Base-by-base conservation (phyloP, 2,329 filamentous ascomycete genomes). In the Lasiodiplodia hormozganensis region DNA sequence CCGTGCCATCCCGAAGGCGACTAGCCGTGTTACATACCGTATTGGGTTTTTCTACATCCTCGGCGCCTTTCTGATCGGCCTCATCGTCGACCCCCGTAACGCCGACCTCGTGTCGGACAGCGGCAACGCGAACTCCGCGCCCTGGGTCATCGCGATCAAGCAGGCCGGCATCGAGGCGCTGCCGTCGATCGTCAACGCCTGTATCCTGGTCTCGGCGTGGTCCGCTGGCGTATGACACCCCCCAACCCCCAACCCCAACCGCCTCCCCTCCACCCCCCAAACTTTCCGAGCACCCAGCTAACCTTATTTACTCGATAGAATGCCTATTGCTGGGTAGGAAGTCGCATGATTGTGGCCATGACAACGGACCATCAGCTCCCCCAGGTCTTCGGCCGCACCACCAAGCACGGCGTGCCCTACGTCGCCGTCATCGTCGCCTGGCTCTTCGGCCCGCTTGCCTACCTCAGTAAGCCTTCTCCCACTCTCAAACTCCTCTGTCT, bases 21-120 rank as follows among this genome's bases (percentile, higher is more conserved):
- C 34, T 3, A n/a, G 93, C 69, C 88, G 90, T 58, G 91, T 94
- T 1, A 94, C 94, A 76, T 94, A 92, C 78, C 89, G 92, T 34
- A 82, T 95, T 36, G 90, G 90, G 4, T 69, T 82, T 28, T 83
- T 83, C 71, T 80, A 82, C 73, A 73, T 82, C 68, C 71, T 84
- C 21, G 80, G 79, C 62, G 81, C 86, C 1, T 76, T 89, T 12
- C 78, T 85, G 7, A 85, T 89, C 18, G 87, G 87, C n/a, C 81
- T 89, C 72, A 76, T 88, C 4, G 86, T 89, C 10, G 80, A 84
- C 2, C 84, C 82, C 62, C 79, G 84, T 25, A 83, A 87, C 65
- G 69, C 73, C 0, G 73, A 80, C 14, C 80, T 88, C 7, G 70
- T 77, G 14, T 85, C 51, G 2, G 62, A 23, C 12, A 85, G 1